Conservation (phyloP, 495 filamentous ascomycete genomes). For the Glutinoglossum americanum region DNA sequence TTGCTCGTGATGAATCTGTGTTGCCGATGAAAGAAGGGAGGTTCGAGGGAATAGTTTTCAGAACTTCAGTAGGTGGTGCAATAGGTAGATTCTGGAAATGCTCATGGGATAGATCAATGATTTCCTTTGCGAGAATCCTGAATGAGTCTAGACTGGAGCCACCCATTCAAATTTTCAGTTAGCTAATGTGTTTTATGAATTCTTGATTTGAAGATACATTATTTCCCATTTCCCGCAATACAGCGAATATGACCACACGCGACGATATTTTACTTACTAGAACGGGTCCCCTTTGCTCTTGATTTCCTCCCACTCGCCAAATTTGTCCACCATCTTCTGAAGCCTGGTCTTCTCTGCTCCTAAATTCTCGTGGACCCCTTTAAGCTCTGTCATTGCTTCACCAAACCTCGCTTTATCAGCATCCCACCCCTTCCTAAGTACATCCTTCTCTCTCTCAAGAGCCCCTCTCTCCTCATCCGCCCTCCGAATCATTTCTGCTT, state of each 20-base stretch:
- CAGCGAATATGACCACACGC: background rate
- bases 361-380: slow-evolving; percentile 27
- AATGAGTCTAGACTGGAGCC: slow-evolving; percentile 33
- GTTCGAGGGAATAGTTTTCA: slow-evolving; percentile 29
- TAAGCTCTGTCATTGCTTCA: slow-evolving; percentile 26
- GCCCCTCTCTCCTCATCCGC: slow-evolving; percentile 5
- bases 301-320: slow-evolving; percentile 37
- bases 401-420: slow-evolving; percentile 29
- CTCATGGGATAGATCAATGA: slow-evolving; percentile 33
- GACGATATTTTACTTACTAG: slow-evolving; percentile 30
- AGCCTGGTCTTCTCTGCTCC: slow-evolving; percentile 33
- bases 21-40: slow-evolving; percentile 31
- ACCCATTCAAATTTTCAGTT: slow-evolving; percentile 1
- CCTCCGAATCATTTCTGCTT: background rate
- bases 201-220: slow-evolving; percentile 23
- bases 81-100: slow-evolving; percentile 36
- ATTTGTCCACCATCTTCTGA: slow-evolving; percentile 32
- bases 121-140: slow-evolving; percentile 32
- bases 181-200: slow-evolving; percentile 3
- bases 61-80: slow-evolving; percentile 29
- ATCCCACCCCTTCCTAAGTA: slow-evolving; percentile 23
- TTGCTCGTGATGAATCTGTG: slow-evolving; percentile 25
- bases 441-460: slow-evolving; percentile 16
- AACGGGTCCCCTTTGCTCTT: slow-evolving; percentile 38
- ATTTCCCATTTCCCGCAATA: slow-evolving; percentile 8